Evolutionary conservation across 106 monocot species (phyloP), one percentile per base, ranked within the genome.

Genomic region (Dioscorea alata): DNA sequence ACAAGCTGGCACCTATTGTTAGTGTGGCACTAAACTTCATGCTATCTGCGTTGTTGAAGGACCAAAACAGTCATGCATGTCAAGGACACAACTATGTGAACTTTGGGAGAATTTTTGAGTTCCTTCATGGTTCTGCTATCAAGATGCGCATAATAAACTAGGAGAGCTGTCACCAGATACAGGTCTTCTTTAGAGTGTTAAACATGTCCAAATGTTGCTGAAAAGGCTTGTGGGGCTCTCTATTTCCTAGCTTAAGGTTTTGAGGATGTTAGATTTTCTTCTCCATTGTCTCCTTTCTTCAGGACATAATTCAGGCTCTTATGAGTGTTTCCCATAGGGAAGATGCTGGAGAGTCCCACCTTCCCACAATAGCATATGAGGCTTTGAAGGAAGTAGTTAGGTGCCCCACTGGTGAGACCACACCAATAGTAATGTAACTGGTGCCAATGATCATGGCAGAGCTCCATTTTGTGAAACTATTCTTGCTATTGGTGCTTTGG

Each of bases 1-100:
- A 75, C 50, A 81, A 81, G 33, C 74, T 80, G n/a, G 66, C 21
- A 1, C 70, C 70, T 51, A 54, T 80, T 42, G 80, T 80, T 58
- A 80, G 75, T 66, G 66, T 75, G 69, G 80, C 74, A 14, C 53
- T 80, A 33, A 75, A 66, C 71, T 80, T 75, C 49, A 75, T 80
- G 80, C 74, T 80, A 13, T 65, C 70, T 61, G 81, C 75, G 4
- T 57, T 81, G 75, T 53, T 67, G 71, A 66, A 70, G 23, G 81
- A 81, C 65, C 75, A 66, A 18, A 81, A 81, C 49, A 81, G 71
- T 33, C 81, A 81, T 60, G 81, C n/a, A n/a, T n/a, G n/a, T 81
- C 13, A 80, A 80, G 80, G 80, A 80, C 63, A 80, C 80, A 23
- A 80, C 80, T 24, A 75, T 75, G 16, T 80, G 81, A 75, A 76